Base-by-base conservation (phyloP, 2,329 filamentous ascomycete genomes). In the Cladorrhinum sp. region DNA sequence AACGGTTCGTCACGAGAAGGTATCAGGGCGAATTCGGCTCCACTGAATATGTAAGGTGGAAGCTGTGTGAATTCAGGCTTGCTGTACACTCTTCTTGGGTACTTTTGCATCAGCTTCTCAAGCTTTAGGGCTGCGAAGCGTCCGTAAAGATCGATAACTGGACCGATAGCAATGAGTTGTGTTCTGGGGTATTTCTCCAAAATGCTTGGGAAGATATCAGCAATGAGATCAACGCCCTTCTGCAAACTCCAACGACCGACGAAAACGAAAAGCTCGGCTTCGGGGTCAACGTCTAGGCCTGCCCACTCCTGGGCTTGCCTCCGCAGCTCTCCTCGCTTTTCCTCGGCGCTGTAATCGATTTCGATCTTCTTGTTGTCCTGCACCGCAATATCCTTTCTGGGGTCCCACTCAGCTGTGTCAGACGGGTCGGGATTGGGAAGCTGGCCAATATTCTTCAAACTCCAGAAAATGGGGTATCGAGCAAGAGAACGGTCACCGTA, bases 401-500 rank as follows among this genome's bases (percentile, higher is more conserved):
- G 67, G 66, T 81, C 78, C 84, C 83, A 87, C 61, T 82, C 82
- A 5, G 79, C 85, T 20, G 84, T 85, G 70, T 88, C 85, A 1
- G 83, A 83, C 3, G 85, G 85, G 70, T 88, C 85, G 1, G 86
- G 85, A 66, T 88, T 88, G 1, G 85, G 86, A 32, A 88, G 74
- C 56, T 84, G 80, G 18, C 85, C 85, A 57, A 88, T 82, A 69
- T 81, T 82, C 66, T 82, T 81, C 58, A 88, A 72, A 58, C 84
- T 84, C 86, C 86, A 89, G 74, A 89, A 88, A 61, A 89, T 88
- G 1, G 86, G 86, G 69, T 88, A 89, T 50, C 86, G 79, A 52
- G 85, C 85, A 69, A 84, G 86, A 2, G 85, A 85, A 18, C 86
- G 82, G 68, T 86, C 85, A 16, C 86, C 86, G 65, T 89, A 89